A percentile compares a stretch with the other conserved stretches of the same genome.
Evolutionary conservation across 2,329 filamentous ascomycete genomes (phyloP).

Genomic region (Ceratocystis papillata): DNA sequence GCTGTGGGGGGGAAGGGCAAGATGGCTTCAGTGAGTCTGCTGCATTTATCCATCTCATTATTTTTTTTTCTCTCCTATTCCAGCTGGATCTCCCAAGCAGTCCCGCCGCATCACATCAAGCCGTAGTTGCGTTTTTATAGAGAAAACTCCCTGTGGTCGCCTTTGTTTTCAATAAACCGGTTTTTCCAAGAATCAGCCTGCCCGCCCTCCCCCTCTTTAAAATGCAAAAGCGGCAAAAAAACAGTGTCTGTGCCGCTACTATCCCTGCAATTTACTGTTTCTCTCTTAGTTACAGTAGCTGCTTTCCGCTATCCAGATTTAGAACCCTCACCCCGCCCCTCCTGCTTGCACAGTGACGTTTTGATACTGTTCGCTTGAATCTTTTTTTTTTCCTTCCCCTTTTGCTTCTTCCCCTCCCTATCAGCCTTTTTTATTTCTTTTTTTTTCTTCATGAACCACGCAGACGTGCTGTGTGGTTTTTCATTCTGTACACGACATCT

Average conservation of each 20-base stretch:
- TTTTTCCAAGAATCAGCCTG: not conserved
- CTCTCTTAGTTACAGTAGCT: constrained; percentile 2
- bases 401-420: constrained; percentile 1
- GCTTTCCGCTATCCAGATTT: constrained; percentile 8
- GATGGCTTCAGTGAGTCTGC: too few species aligned
- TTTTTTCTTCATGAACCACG: not conserved
- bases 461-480: not conserved
- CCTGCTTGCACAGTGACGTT: constrained; percentile 6
- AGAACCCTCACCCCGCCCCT: constrained; percentile 14
- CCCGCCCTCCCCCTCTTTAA: not conserved
- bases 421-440: not conserved
- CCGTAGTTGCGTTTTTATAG: too few species aligned
- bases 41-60: too few species aligned
- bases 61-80: too few species aligned
- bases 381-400: not conserved
- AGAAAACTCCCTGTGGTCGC: not conserved
- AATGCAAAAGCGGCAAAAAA: not conserved
- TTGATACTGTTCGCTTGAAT: not conserved
- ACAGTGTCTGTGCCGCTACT: not conserved
- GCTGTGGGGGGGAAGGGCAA: not conserved
- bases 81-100: too few species aligned
- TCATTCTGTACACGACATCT: not conserved
- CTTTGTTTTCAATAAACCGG: not conserved
- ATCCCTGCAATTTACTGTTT: constrained; percentile 7
- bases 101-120: too few species aligned